These are phyloP conservation scores for Myxozyma udenii DNA, from an alignment of 805 yeast species.

Conservation along the genomic window DNA sequence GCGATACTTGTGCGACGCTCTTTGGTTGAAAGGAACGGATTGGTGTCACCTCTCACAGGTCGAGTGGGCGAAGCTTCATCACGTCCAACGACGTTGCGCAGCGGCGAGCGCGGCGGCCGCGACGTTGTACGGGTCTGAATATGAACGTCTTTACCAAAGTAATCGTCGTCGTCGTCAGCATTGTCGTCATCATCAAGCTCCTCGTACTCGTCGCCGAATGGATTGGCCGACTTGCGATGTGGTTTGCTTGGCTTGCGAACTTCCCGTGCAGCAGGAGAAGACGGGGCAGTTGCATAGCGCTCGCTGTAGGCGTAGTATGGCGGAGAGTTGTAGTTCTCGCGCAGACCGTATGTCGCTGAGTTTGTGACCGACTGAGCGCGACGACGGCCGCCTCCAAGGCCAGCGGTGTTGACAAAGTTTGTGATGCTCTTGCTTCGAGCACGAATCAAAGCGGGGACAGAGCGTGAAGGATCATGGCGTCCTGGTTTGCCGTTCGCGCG, in stretches of 20 bases:
- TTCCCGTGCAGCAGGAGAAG: background rate
- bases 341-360: background rate
- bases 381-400: background rate
- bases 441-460: too few relatives aligned
- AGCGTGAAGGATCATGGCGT: too few relatives aligned
- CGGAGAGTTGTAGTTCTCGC: background rate
- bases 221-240: background rate
- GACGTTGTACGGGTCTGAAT: background rate
- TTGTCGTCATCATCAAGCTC: background rate
- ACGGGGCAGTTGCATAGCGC: background rate
- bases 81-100: conserved; percentile 3
- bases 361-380: background rate
- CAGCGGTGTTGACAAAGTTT: too few relatives aligned
- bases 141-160: background rate
- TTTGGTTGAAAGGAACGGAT: background rate
- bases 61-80: too few relatives aligned
- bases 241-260: background rate
- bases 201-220: background rate
- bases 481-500: too few relatives aligned
- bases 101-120: conserved; percentile 4
- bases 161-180: background rate
- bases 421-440: too few relatives aligned
- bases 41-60: too few relatives aligned
- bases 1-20: background rate
- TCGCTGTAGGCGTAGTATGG: background rate